A percentile compares a stretch with the other conserved stretches of the same genome.
phyloP scores from a whole-genome alignment of 768 basidiomycete genomes.

The Plicaturopsis crispa region DNA sequence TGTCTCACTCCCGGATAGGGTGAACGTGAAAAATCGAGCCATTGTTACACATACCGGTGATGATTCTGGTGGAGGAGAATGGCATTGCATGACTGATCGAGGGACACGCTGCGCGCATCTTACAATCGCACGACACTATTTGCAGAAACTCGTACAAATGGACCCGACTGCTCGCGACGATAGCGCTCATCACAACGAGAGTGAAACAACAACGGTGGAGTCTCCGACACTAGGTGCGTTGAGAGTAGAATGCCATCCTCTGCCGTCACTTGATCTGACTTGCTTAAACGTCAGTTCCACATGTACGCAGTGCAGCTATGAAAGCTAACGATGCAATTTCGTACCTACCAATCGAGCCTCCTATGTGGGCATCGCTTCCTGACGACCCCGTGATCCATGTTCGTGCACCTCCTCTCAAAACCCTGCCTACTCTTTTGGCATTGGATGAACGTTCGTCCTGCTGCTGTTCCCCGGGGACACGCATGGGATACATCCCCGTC shows the following conservation, averaged over 20 bases:
- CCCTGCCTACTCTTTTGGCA: not conserved
- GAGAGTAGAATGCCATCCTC: not conserved
- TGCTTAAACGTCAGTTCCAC: not conserved
- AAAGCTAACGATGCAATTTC: constrained; percentile 1
- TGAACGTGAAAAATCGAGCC: constrained; percentile 1
- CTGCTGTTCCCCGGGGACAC: not conserved
- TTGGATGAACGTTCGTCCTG: not conserved
- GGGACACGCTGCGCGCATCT: constrained; percentile 5
- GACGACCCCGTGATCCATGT: constrained; percentile 1
- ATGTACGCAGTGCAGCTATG: not conserved
- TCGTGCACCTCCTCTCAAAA: not conserved
- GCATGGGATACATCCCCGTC: not conserved
- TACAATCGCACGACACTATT: constrained; percentile 3
- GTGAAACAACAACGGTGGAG: no score
- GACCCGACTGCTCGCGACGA: constrained; percentile 6
- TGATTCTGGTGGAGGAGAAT: constrained; percentile 5
- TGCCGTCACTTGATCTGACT: no score
- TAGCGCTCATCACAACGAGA: not conserved
- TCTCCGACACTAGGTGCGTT: not conserved
- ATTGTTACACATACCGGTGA: constrained; percentile 5
- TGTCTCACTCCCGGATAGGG: constrained; percentile 1
- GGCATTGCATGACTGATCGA: constrained; percentile 7
- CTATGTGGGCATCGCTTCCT: constrained; percentile 3
- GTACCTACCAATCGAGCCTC: constrained; percentile 6
- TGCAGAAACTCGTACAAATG: constrained; percentile 4